These are phyloP conservation scores for Colletotrichum eleusines DNA, from an alignment of 2,329 filamentous ascomycete species.

Conservation along the genomic window DNA sequence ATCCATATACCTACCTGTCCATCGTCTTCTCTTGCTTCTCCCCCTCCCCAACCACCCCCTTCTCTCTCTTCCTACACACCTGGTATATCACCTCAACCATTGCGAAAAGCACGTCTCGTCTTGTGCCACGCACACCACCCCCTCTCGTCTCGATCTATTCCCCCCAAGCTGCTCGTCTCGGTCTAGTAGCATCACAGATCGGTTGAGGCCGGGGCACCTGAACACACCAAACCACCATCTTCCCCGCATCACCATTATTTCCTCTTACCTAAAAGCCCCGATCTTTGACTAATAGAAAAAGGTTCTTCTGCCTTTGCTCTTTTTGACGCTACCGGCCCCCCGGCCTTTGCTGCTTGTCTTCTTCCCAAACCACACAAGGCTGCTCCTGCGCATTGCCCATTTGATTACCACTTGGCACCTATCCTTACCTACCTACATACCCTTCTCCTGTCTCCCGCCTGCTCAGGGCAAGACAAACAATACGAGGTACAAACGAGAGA, in stretches of 20 bases:
- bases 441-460: background rate
- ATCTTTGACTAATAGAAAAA: conserved; percentile 62
- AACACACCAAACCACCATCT: conserved; percentile 46
- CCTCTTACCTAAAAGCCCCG: conserved; percentile 60
- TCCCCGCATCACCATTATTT: conserved; percentile 57
- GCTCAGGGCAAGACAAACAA: conserved; percentile 5
- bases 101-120: conserved; percentile 42
- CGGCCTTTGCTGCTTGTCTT: conserved; percentile 42
- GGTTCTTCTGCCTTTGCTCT: conserved; percentile 36
- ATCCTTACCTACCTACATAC: background rate
- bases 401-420: conserved; percentile 5
- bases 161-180: conserved; percentile 39
- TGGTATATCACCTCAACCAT: conserved; percentile 40
- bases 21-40: conserved; percentile 5
- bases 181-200: conserved; percentile 43
- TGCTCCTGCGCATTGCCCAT: conserved; percentile 2
- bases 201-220: conserved; percentile 41
- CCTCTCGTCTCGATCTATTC: conserved; percentile 5
- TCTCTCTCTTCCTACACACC: background rate
- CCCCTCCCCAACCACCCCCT: no score
- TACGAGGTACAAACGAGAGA: conserved; percentile 11
- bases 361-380: conserved; percentile 14
- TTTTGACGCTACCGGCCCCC: conserved; percentile 30
- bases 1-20: background rate
- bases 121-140: conserved; percentile 45